These are phyloP conservation scores for Kodamaea jinghongensis DNA, from an alignment of 805 yeast species.

Conservation along the genomic window DNA sequence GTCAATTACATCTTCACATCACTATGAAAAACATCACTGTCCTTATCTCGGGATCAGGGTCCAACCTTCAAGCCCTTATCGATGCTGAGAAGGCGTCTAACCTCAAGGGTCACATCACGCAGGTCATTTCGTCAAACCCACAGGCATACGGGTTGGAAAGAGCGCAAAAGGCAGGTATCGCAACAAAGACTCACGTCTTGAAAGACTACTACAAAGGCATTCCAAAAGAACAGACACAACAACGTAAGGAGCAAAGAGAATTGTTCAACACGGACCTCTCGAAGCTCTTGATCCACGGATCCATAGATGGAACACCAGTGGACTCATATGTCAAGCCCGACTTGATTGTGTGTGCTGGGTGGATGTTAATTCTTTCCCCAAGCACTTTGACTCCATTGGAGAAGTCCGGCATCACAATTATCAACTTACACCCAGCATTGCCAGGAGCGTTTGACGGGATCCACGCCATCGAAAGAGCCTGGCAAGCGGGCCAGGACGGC, in stretches of 20 bases:
- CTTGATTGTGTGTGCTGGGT: constrained; percentile 94
- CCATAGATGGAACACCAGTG: constrained; percentile 26
- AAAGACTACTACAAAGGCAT: constrained; percentile 71
- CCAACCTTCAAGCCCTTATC: constrained; percentile 92
- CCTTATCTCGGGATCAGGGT: constrained; percentile 90
- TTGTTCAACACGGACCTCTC: constrained; percentile 80
- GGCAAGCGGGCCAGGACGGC: constrained; percentile 91
- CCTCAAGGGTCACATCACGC: constrained; percentile 52
- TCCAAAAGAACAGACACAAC: constrained; percentile 62
- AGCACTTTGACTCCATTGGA: constrained; percentile 67
- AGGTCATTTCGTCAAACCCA: constrained; percentile 81
- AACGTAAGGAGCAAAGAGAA: constrained; percentile 60
- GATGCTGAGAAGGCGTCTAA: constrained; percentile 55
- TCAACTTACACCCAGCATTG: constrained; percentile 93
- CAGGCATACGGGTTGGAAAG: constrained; percentile 86
- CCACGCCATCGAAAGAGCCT: constrained; percentile 94
- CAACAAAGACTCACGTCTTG: constrained; percentile 70
- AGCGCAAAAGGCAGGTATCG: constrained; percentile 67
- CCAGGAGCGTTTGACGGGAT: constrained; percentile 98
- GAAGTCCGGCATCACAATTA: constrained; percentile 65
- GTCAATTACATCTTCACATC: constrained; percentile 9
- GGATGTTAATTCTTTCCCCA: constrained; percentile 91
- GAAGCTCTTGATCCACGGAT: constrained; percentile 54
- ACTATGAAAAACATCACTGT: constrained; percentile 50
- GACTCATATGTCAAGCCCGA: constrained; percentile 58